Conservation (phyloP, 805 yeast species). For the Aciculoconidium aculeatum region DNA sequence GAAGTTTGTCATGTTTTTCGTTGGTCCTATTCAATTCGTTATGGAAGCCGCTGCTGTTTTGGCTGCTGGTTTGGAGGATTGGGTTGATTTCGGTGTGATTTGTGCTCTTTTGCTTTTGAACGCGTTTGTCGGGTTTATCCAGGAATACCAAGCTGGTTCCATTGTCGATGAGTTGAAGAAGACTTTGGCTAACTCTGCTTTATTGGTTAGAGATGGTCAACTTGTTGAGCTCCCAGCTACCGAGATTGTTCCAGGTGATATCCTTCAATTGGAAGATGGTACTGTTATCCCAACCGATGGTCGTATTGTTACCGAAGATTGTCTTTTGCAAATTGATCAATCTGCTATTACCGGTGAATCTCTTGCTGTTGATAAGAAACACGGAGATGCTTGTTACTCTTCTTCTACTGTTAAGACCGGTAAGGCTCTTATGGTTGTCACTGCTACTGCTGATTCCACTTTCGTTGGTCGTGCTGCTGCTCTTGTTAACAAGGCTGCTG, state of each 20-base stretch:
- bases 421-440: constrained; percentile 89
- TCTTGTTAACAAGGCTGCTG: constrained; percentile 88
- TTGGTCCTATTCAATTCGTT: constrained; percentile 95
- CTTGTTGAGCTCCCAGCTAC: constrained; percentile 70
- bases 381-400: constrained; percentile 83
- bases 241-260: constrained; percentile 94
- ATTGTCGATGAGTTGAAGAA: constrained; percentile 95
- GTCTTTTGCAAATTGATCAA: constrained; percentile 88
- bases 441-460: constrained; percentile 93
- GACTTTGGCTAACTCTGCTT: constrained; percentile 87
- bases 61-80: constrained; percentile 95
- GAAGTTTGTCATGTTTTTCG: constrained; percentile 81
- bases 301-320: constrained; percentile 78
- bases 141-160: constrained; percentile 97
- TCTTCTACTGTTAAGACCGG: constrained; percentile 95
- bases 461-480: constrained; percentile 98
- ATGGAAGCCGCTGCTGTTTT: constrained; percentile 95
- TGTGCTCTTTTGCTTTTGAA: constrained; percentile 80
- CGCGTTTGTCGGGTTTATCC: constrained; percentile 93
- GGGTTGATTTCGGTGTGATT: constrained; percentile 99
- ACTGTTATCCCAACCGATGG: constrained; percentile 91
- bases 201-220: constrained; percentile 77
- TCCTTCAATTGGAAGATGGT: constrained; percentile 89
- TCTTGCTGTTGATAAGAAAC: constrained; percentile 86
- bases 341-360: constrained; percentile 98